Percentiles rank a stretch among this genome's conserved stretches.
Conservation (phyloP, 2,329 filamentous ascomycete genomes). For the Aspergillus hortae region DNA sequence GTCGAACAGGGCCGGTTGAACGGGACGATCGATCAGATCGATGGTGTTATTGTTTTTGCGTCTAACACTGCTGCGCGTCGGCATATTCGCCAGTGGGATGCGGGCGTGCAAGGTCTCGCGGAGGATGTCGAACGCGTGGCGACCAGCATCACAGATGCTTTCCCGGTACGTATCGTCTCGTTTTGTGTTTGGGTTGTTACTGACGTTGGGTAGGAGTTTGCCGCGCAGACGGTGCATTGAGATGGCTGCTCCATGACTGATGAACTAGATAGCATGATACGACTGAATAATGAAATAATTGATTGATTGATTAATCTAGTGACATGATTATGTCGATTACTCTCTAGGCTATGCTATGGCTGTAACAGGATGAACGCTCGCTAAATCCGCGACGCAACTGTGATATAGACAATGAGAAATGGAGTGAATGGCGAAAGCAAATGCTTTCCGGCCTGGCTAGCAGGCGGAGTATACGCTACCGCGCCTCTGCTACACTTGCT, state of each 20-base stretch:
- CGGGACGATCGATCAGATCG: slow-evolving; percentile 92
- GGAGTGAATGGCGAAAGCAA: not conserved
- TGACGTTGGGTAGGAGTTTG: slow-evolving; percentile 24
- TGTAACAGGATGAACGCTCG: not conserved
- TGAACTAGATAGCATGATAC: slow-evolving; percentile 9
- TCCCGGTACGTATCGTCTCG: slow-evolving; percentile 58
- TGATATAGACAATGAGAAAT: not conserved
- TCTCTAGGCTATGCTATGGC: not conserved
- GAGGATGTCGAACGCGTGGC: slow-evolving; percentile 88
- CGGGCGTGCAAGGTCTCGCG: slow-evolving; percentile 77
- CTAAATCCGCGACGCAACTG: not conserved
- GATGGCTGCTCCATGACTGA: slow-evolving; percentile 7
- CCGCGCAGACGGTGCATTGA: slow-evolving; percentile 34
- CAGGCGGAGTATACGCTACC: too few species aligned
- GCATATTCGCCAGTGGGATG: slow-evolving; percentile 82
- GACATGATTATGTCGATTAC: not conserved
- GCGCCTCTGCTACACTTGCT: too few species aligned
- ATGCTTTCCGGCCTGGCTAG: not conserved
- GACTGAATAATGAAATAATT: too few species aligned
- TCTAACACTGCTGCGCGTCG: slow-evolving; percentile 63
- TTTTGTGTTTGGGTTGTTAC: not conserved
- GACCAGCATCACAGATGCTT: slow-evolving; percentile 73
- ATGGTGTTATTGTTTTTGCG: slow-evolving; percentile 82
- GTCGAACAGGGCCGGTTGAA: slow-evolving; percentile 87
- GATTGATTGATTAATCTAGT: not conserved